Conservation (phyloP, 2,329 filamentous ascomycete species). For the Didymella lethalis region DNA sequence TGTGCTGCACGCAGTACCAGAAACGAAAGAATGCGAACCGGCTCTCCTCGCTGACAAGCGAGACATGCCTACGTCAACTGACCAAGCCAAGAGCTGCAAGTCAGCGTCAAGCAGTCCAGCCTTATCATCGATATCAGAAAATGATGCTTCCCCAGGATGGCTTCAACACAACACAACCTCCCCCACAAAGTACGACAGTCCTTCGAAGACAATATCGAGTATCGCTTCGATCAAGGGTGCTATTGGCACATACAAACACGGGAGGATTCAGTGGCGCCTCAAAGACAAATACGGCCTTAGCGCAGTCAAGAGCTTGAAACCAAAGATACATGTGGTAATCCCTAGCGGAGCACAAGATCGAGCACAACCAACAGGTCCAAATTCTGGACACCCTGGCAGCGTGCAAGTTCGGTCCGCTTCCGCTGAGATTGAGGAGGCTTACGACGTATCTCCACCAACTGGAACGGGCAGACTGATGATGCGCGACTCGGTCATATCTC, state of each 20-base stretch:
- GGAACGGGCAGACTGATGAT: constrained; percentile 29
- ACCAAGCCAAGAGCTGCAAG: constrained; percentile 28
- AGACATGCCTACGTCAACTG: constrained; percentile 42
- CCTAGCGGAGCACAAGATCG: constrained; percentile 42
- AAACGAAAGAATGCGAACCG: constrained; percentile 29
- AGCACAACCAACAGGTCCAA: constrained; percentile 42
- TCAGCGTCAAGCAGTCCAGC: constrained; percentile 28
- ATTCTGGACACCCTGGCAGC: constrained; percentile 34
- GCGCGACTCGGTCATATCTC: constrained; percentile 45
- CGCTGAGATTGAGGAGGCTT: constrained; percentile 27
- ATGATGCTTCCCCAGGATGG: constrained; percentile 28
- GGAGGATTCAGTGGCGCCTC: constrained; percentile 53
- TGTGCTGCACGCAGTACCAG: constrained; percentile 49
- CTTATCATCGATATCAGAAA: constrained; percentile 27
- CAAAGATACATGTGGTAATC: constrained; percentile 50
- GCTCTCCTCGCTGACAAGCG: constrained; percentile 49
- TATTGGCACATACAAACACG: constrained; percentile 58
- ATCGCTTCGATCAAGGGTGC: constrained; percentile 37
- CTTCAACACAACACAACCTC: constrained; percentile 29
- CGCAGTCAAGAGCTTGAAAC: constrained; percentile 33
- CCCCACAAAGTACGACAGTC: constrained; percentile 25
- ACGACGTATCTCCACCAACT: constrained; percentile 47
- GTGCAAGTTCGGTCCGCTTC: constrained; percentile 34
- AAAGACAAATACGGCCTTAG: constrained; percentile 26
- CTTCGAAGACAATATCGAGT: constrained; percentile 36